Conservation (phyloP, 176 grass and related monocot genomes). For the Oropetium thomaeum region DNA sequence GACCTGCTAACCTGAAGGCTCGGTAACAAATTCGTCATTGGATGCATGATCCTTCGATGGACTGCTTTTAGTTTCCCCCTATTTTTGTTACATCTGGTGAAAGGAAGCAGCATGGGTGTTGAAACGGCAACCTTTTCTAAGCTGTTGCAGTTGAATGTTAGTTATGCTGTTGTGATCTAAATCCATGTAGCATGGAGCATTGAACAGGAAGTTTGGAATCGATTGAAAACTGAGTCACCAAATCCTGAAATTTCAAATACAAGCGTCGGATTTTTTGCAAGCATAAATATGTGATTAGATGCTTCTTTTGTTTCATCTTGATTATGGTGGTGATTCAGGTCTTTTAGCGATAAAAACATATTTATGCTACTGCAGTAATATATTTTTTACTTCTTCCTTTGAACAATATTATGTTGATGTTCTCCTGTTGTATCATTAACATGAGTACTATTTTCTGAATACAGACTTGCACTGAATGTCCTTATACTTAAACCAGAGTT, state of each 20-base stretch:
- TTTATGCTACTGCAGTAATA: not conserved
- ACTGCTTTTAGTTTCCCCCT: too few species aligned
- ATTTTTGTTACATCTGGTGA: too few species aligned
- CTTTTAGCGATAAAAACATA: too few species aligned
- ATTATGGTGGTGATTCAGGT: too few species aligned
- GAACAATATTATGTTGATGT: too few species aligned
- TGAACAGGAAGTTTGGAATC: not conserved
- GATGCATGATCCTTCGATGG: too few species aligned
- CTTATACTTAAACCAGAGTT: not conserved
- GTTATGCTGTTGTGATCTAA: not conserved
- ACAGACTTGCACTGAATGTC: not conserved
- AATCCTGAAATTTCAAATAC: not conserved
- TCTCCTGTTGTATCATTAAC: not conserved
- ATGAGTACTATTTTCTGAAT: not conserved
- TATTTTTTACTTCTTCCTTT: too few species aligned
- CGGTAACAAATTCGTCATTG: not conserved
- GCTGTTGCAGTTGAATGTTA: too few species aligned
- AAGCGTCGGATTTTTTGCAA: not conserved
- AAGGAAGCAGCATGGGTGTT: too few species aligned
- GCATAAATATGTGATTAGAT: too few species aligned
- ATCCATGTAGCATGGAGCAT: not conserved
- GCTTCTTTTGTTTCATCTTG: too few species aligned
- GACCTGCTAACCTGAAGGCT: not conserved
- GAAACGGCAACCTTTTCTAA: too few species aligned
- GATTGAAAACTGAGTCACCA: not conserved